Evolutionary conservation across 2,329 filamentous ascomycete species (phyloP), one percentile per base, ranked within the genome.

Genomic region (Botrytis deweyae): DNA sequence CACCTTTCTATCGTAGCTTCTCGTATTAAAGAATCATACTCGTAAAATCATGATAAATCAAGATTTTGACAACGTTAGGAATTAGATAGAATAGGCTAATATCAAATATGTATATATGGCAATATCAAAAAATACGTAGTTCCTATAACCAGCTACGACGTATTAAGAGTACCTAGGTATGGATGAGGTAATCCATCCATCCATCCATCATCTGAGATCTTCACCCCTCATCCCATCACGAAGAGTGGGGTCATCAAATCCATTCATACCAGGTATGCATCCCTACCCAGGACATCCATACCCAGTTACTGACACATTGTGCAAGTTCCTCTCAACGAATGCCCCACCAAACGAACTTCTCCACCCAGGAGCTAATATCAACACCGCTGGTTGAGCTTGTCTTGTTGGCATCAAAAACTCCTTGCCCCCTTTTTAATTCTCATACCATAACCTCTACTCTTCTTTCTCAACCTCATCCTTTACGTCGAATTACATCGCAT

Each of bases 341-440:
- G 44, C 64, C 64, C 64, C 64, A 67, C 64, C 29, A 16, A 25
- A 49, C 4, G 12, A 66, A 4, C 52, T 58, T 58, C 36, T 40
- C 61, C 62, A 64, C 62, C 38, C 8, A n/a, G 1, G 16, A 55
- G 65, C 65, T 55, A 67, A 67, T n/a, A 67, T 40, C 46, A 67
- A 55, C 65, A 67, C 65, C 46, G 65, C 65, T 55, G 33, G 65
- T 55, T 67, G 36, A 67, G 65, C 65, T 67, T 52, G 64, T 33
- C 64, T 67, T 67, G 65, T 55, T 67, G 65, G 46, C 65, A 65
- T 65, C 46, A 29, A 67, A 67, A 38, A 4, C 65, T 55, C 18
- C 38, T 33, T 40, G 22, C 46, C 64, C 44, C 46, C 46, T 25
- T 14, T 66, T 67, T 55, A 0, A 49, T 40, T 67, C 25, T 29